Evolutionary conservation across 2,329 filamentous ascomycete genomes (phyloP), one percentile per base, ranked within the genome.

Genomic region (Mollisiaceae sp.): DNA sequence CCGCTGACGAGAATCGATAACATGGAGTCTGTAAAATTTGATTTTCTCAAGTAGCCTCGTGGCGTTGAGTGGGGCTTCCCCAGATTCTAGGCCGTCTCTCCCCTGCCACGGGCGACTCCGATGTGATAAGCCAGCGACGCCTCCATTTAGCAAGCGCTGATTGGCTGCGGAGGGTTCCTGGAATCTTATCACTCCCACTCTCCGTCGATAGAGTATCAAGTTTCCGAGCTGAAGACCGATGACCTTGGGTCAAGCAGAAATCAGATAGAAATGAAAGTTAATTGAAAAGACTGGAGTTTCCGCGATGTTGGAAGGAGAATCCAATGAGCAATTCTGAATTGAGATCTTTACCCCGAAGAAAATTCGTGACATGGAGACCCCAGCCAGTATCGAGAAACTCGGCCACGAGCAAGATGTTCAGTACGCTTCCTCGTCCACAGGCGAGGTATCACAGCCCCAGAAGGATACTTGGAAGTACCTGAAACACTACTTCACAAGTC

Each of bases 401-500:
- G 68, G 60, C 15, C 52, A 69, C 8, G 69, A 70, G 24, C 55
- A 67, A 39, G 64, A 69, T 66, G 63, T 63, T 12, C 39, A 62
- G 54, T 70, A 70, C 65, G 64, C 67, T 12, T 63, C 67, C 4
- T 72, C 71, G 0, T 62, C 57, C 14, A 64, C 62, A 18, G 63
- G 62, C 18, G 63, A 64, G 12, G 63, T 58, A 45, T 39, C 41
- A 18, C 39, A 45, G 1, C 18, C 38, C 12, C 50, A 65, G 36
- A 65, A 65, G 55, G 52, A 62, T 32, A 32, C 38, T 60, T 69
- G 67, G 54, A 32, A 55, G 18, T 72, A 76, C 60, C 63, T 74
- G 54, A 77, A 75, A 64, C 73, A 76, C 64, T 76, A 76, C 18
- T 76, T 79, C 58, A 75, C 74, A 3, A 77, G 74, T 55, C 74